Evolutionary conservation across 768 basidiomycete genomes (phyloP), one percentile per base, ranked within the genome.

Genomic region (Agrocybe praecox): DNA sequence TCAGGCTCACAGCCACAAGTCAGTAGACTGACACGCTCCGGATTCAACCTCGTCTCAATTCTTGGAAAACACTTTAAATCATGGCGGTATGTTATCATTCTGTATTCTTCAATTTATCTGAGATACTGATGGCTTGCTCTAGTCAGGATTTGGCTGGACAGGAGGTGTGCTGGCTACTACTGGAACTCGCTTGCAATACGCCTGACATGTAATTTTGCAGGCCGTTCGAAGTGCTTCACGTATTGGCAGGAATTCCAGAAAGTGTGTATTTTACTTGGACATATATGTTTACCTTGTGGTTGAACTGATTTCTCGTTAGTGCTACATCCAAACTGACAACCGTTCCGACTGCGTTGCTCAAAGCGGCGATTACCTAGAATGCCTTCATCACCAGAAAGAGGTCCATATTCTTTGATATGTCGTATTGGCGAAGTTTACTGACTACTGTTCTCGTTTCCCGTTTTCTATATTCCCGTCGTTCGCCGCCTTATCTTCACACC

Each of bases 181-280:
- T 26, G 34, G 33, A 46, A 42, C 10, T 44, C 46, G 26, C 40
- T 52, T 43, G 18, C 21, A 10, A 43, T n/a, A 12, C 14, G 44
- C 22, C 22, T n/a, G 17, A 22, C 9, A 3, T 7, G 5, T 23
- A 44, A 43, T 50, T 49, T 49, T 52, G 29, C 55, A 94, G 93
- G 92, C 64, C 86, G 85, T 61, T 85, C 91, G 59, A 83, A 92
- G 66, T 97, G 95, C 74, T 95, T 95, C 72, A 79, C 85, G 12
- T 92, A 89, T 75, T 96, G 94, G 94, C 94, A 95, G 67, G 92
- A 95, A 72, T 90, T 92, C 75, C 80, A 86, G 62, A 89, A 87
- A 68, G 90, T 88, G 56, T 43, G 42, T n/a, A 10, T 26, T 33
- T 19, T 49, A 32, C 26, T n/a, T n/a, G n/a, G n/a, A 22, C 29